Evolutionary conservation across 495 filamentous ascomycete species (phyloP), one percentile per base, ranked within the genome.

Genomic region (Chaetomium tenue): DNA sequence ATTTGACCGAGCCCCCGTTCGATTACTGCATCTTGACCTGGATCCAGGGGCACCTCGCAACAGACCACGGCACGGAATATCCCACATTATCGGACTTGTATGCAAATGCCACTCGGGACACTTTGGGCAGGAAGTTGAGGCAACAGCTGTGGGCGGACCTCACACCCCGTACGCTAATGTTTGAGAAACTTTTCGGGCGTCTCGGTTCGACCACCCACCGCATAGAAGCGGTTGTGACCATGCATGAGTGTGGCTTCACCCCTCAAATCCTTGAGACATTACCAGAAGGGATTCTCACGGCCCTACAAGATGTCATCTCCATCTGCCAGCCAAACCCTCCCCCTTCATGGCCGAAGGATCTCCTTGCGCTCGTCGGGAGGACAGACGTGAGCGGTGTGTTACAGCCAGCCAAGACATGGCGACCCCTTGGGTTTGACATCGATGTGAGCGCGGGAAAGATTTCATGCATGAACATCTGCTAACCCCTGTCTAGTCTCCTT

Each of bases 251-350:
- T 56, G 86, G 85, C 13, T 80, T 91, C 64, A 82, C 78, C 20
- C 72, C 72, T 11, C 70, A 77, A 22, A 75, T 89, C 53, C 76
- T 93, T 26, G 93, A 96, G 64, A 91, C 89, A 6, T 77, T 98
- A 11, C 95, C 95, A 5, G 91, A 95, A 76, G 87, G 89, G 40
- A 78, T 97, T 16, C 82, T 87, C 50, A 85, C 88, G 1, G 89
- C 91, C 0, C 79, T 98, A 23, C 88, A 89, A 72, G 91, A 96
- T 73, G 84, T 87, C n/a, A 91, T 98, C 37, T 83, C 87, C 26
- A 82, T 84, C 61, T 96, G 91, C 67, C 92, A 96, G 74, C 84
- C 85, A 11, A 83, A 87, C 62, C 94, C 94, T 9, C 91, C 91
- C 22, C 84, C 87, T 0, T 86, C 83, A 2, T 97, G 92, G 92